Evolutionary conservation across 768 basidiomycete species (phyloP), one percentile per base, ranked within the genome.

Genomic region (Nidularia sp.): DNA sequence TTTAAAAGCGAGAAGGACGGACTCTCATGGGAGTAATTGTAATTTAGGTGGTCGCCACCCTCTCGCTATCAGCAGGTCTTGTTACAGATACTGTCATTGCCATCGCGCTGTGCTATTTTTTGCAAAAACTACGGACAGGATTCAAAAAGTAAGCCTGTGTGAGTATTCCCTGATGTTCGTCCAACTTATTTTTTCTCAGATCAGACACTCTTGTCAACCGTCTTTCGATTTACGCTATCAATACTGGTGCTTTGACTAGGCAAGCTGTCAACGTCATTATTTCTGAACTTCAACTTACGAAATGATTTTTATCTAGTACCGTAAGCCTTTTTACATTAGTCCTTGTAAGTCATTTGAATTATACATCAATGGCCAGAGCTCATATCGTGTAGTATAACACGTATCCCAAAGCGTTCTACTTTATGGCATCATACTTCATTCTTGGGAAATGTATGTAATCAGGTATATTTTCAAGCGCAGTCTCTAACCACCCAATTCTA

Each of bases 181-280:
- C 25, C 12, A 45, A 32, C 35, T 48, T 44, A n/a, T 48, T 5
- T 34, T 8, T 6, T 31, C 33, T 15, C 59, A 85, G 83, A 48
- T 74, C 78, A 31, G 76, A 85, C 61, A 73, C 80, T 1, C 65
- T 85, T n/a, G 75, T 86, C 34, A 81, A 78, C 53, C 72, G 59
- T 2, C 65, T 87, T 32, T 80, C 71, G 6, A 58, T 81, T n/a
- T 84, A 84, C 53, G 83, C 84, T 12, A 66, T 86, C 41, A 84
- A 81, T 54, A 86, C 84, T 0, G 85, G 85, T 15, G 67, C 71
- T 4, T 50, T 85, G 47, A 83, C 82, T n/a, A 81, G 81, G 83
- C 77, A 57, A 47, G 63, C 64, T 46, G 45, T 13, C 53, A 25
- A 34, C 2, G 9, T 51, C 15, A 13, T 48, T 4, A 5, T 3